Evolutionary conservation across 2,329 filamentous ascomycete species (phyloP), one percentile per base, ranked within the genome.

Genomic region (Anthostomella pinea): DNA sequence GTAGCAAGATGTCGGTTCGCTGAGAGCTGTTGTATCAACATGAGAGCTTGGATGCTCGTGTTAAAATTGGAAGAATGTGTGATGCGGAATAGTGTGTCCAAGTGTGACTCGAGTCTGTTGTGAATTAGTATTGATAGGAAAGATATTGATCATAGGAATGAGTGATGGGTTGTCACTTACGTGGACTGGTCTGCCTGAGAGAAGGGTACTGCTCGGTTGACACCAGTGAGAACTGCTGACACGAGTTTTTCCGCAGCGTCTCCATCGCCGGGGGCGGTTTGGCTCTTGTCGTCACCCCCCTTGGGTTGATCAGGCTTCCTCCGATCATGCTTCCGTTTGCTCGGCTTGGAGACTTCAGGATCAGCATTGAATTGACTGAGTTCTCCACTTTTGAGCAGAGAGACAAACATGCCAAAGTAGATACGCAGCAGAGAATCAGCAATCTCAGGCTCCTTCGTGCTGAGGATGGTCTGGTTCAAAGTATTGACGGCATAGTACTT

Each of bases 11-110:
- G 84, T 59, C 93, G 88, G 3, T 83, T 79, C 2, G 81, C 73
- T 1, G 89, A 87, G 18, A 98, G 77, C 61, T 97, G 93, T 60
- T 97, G 93, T 49, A 98, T 94, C 30, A 98, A 72, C 67, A 95
- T 85, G 48, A 98, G 76, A 21, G 93, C 91, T 64, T 98, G 93
- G 23, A 98, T 87, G 58, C 89, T 93, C 1, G 93, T 98, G 67
- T 97, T 98, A 75, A 98, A 97, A 64, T 98, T 98, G 38, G 91
- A 88, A 1, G 91, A 97, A 65, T 98, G 93, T 0, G 93, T 95
- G 54, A 98, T 93, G 53, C 81, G 83, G 75, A 96, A 98, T 17
- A 98, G 75, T 3, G 91, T 96, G 58, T 97, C 85, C 39, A 98
- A 78, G 57, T 98, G 91, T 40, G 83, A 81, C 56, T 94, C 87